phyloP scores from a whole-genome alignment of 805 yeast genomes.

The Starmerella bombicola region DNA sequence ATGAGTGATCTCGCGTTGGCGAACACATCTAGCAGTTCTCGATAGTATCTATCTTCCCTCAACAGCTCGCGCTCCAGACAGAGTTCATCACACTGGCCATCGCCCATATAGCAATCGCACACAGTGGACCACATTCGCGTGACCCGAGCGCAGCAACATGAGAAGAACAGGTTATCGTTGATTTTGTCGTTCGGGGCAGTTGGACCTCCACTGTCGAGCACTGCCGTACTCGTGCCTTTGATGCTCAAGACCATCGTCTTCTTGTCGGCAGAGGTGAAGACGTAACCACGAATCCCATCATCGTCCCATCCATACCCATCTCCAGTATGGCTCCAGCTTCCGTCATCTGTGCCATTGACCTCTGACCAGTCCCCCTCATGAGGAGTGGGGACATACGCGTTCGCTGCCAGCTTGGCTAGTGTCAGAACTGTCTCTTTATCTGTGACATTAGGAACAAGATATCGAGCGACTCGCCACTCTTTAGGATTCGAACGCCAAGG shows the following conservation, averaged over 20 bases:
- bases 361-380: constrained; percentile 78
- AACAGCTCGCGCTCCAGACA: constrained; percentile 70
- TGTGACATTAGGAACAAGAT: constrained; percentile 52
- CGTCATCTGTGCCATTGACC: constrained; percentile 31
- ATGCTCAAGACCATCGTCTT: constrained; percentile 59
- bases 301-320: constrained; percentile 74
- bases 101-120: constrained; percentile 74
- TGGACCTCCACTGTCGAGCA: constrained; percentile 41
- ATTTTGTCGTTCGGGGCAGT: constrained; percentile 70
- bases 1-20: constrained; percentile 54
- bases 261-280: constrained; percentile 52
- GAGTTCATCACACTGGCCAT: constrained; percentile 68
- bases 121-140: constrained; percentile 88
- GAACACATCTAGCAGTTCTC: constrained; percentile 65
- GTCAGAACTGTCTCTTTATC: constrained; percentile 63
- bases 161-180: constrained; percentile 79
- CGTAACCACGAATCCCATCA: constrained; percentile 80
- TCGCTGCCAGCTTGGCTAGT: constrained; percentile 74
- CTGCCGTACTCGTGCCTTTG: constrained; percentile 87
- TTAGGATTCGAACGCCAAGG: constrained; percentile 1
- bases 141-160: constrained; percentile 92
- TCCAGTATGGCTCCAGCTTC: constrained; percentile 43
- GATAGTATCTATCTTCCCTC: constrained; percentile 68
- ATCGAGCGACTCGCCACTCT: constrained; percentile 8
- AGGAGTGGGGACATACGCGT: constrained; percentile 79